phyloP scores from a whole-genome alignment of 1,284 basidiomycete genomes.

The Malassezia psittaci region DNA sequence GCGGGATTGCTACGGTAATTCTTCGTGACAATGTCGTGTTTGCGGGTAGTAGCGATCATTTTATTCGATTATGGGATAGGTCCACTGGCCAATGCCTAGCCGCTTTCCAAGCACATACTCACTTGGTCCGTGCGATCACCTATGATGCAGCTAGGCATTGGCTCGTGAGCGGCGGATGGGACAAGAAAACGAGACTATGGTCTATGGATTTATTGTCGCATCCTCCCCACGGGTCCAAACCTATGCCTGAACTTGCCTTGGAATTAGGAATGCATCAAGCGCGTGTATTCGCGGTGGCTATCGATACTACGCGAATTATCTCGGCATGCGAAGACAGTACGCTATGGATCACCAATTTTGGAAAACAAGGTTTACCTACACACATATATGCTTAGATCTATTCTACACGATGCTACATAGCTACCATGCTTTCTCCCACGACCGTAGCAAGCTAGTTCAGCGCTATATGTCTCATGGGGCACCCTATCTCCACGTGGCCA shows the following conservation, averaged over 20 bases:
- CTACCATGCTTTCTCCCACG: too few species aligned
- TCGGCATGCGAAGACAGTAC: conserved; percentile 8
- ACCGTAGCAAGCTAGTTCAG: too few species aligned
- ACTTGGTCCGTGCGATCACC: conserved; percentile 7
- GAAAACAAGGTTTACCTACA: not conserved
- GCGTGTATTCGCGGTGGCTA: conserved; percentile 9
- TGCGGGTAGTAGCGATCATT: conserved; percentile 11
- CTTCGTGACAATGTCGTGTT: not conserved
- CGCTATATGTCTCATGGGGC: too few species aligned
- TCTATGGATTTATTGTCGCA: not conserved
- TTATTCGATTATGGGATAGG: conserved; percentile 4
- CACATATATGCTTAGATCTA: not conserved
- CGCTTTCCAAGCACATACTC: conserved; percentile 5
- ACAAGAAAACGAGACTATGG: conserved; percentile 11
- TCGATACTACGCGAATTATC: conserved; percentile 7
- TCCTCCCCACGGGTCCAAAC: not conserved
- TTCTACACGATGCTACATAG: too few species aligned
- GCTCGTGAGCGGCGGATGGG: conserved; percentile 13
- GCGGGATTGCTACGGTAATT: conserved; percentile 5
- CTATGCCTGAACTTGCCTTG: not conserved
- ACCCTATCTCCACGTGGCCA: too few species aligned
- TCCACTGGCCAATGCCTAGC: not conserved
- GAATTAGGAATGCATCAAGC: conserved; percentile 8
- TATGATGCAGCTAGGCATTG: conserved; percentile 4
- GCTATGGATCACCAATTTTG: conserved; percentile 10